Evolutionary conservation across 1,139 yeast genomes (phyloP), one percentile per base, ranked within the genome.

Genomic region (Geotrichum candidum): DNA sequence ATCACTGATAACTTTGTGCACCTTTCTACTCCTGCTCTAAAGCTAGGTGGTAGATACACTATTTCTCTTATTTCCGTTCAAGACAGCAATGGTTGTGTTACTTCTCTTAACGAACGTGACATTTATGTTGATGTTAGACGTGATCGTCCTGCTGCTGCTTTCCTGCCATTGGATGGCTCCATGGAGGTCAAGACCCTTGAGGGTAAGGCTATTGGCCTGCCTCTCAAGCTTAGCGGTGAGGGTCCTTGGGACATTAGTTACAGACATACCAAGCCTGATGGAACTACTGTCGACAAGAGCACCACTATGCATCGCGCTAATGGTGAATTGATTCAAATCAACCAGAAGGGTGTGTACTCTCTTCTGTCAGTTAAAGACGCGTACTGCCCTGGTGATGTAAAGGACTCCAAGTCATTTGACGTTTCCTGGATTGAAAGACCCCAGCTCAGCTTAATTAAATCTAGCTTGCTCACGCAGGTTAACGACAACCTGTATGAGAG

Each of bases 41-140:
- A 74, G 1, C 74, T 77, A 22, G 96, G 97, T 22, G 96, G 97
- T 13, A 80, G 82, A 25, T 90, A 84, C 70, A 80, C 83, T 18
- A 74, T 94, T 0, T 77, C 84, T 1, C 72, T 95, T 63, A 81
- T 83, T 1, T 82, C 88, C 13, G 83, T 90, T 3, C 80, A 79
- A 48, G 99, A 95, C 72, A 81, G 83, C 13, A 83, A 88, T 35
- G 85, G 86, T 0, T 94, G 99, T 75, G 78, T 82, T 18, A 91
- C 89, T 13, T 84, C 84, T n/a, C 75, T 87, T 61, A 79, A 80
- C 45, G 83, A 81, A 46, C 83, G 84, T 51, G 86, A 83, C 62
- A 84, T 87, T 25, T 79, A 76, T 35, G 77, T 91, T 22, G 78
- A 80, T 35, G 91, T 91, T 1, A 81, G 91, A 67, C 77, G 85